Conservation (phyloP, 805 yeast genomes). For the Saccharomycopsis capsularis region DNA sequence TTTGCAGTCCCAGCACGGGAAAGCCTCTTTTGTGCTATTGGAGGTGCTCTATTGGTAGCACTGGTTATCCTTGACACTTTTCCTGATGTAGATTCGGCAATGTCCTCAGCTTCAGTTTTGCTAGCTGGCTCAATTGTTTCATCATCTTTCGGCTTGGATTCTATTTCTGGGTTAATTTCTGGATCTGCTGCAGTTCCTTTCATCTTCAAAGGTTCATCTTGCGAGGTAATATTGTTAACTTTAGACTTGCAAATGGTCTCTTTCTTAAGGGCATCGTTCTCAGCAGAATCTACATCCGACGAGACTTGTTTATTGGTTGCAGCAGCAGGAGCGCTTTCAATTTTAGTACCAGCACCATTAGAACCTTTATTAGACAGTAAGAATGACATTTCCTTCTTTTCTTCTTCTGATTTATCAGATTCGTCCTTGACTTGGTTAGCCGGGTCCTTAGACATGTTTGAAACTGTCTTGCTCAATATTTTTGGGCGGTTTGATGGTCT, state of each 20-base stretch:
- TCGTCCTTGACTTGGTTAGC: background rate
- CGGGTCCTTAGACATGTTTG: background rate
- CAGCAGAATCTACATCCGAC: background rate
- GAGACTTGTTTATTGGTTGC: background rate
- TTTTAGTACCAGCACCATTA: background rate
- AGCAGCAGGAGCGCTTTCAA: background rate
- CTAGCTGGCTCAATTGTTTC: too few species aligned
- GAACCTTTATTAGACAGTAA: background rate
- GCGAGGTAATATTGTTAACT: too few species aligned
- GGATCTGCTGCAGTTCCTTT: too few species aligned
- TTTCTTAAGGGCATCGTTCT: too few species aligned
- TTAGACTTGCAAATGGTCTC: too few species aligned
- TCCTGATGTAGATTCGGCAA: too few species aligned
- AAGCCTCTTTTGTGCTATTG: constrained; percentile 6
- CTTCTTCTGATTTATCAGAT: background rate
- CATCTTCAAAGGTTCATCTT: too few species aligned
- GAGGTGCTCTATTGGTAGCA: too few species aligned
- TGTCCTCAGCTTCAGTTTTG: too few species aligned
- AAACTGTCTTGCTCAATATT: background rate
- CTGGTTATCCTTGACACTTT: too few species aligned
- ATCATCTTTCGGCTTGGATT: too few species aligned
- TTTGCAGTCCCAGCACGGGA: background rate
- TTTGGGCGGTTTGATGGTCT: constrained; percentile 1
- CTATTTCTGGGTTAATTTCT: too few species aligned
- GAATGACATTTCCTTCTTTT: background rate